Evolutionary conservation across 2,329 filamentous ascomycete genomes (phyloP).

Genomic region (Penicillium psychrosexuale): DNA sequence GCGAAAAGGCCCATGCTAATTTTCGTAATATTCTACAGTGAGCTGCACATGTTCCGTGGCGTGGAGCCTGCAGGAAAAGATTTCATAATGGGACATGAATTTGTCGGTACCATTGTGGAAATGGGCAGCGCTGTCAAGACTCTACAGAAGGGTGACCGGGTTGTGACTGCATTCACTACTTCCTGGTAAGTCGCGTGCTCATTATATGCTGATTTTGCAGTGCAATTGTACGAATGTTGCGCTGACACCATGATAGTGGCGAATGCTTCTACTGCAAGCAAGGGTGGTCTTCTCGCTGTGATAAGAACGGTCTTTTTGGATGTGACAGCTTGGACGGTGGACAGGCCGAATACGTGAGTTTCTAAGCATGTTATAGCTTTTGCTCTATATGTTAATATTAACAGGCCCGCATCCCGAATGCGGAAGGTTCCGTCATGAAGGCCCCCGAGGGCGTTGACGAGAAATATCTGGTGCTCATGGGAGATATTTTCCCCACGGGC

Average conservation of each 20-base stretch:
- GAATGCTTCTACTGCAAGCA: constrained; percentile 82
- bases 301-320: constrained; percentile 68
- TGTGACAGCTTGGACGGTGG: constrained; percentile 67
- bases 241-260: constrained; percentile 43
- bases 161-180: constrained; percentile 80
- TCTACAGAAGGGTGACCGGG: constrained; percentile 69
- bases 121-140: constrained; percentile 65
- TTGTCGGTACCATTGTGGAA: constrained; percentile 71
- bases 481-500: constrained; percentile 83
- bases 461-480: constrained; percentile 78
- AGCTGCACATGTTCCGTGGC: constrained; percentile 82
- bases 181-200: constrained; percentile 59
- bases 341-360: constrained; percentile 69
- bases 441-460: constrained; percentile 70
- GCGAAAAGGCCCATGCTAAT: not conserved
- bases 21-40: constrained; percentile 48
- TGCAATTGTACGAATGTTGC: not conserved
- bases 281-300: constrained; percentile 74
- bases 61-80: constrained; percentile 66
- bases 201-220: not conserved
- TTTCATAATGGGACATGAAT: constrained; percentile 75
- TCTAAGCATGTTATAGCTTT: not conserved
- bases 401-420: constrained; percentile 69
- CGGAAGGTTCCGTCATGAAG: constrained; percentile 75
- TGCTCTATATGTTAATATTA: constrained; percentile 9